These are phyloP conservation scores for Tricholoma terreum DNA, from an alignment of 768 basidiomycete genomes.

Conservation along the genomic window DNA sequence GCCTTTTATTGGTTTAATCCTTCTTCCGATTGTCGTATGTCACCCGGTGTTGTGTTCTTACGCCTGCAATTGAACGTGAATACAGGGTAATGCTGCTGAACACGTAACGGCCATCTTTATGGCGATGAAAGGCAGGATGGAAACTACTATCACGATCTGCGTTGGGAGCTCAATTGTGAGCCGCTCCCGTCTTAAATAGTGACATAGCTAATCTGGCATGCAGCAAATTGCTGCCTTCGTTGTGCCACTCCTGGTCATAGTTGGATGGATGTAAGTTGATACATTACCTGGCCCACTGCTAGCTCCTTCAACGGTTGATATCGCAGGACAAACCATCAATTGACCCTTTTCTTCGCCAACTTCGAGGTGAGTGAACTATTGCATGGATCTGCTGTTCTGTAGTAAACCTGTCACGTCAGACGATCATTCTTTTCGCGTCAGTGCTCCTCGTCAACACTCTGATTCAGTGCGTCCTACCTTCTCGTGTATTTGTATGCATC, in stretches of 20 bases:
- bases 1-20: slow-evolving; percentile 80
- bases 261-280: slow-evolving; percentile 76
- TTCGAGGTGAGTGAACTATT: slow-evolving; percentile 57
- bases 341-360: slow-evolving; percentile 81
- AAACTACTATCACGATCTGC: slow-evolving; percentile 72
- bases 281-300: slow-evolving; percentile 7
- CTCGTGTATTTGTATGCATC: neutral
- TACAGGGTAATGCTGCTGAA: slow-evolving; percentile 78
- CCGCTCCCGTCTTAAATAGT: slow-evolving; percentile 5
- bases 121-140: slow-evolving; percentile 71
- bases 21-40: slow-evolving; percentile 83
- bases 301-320: neutral
- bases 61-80: neutral
- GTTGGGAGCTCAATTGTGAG: slow-evolving; percentile 79
- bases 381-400: slow-evolving; percentile 2
- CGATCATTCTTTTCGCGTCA: slow-evolving; percentile 81
- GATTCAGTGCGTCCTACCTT: slow-evolving; percentile 49
- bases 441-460: slow-evolving; percentile 86
- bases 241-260: slow-evolving; percentile 81
- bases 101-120: slow-evolving; percentile 87
- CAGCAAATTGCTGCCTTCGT: slow-evolving; percentile 88
- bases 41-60: neutral
- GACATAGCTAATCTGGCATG: neutral
- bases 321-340: slow-evolving; percentile 57
- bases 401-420: slow-evolving; percentile 37